A percentile compares a stretch with the other conserved stretches of the same genome.
Evolutionary conservation across 1,284 basidiomycete species (phyloP).

Genomic region (Rhodotorula sp.): DNA sequence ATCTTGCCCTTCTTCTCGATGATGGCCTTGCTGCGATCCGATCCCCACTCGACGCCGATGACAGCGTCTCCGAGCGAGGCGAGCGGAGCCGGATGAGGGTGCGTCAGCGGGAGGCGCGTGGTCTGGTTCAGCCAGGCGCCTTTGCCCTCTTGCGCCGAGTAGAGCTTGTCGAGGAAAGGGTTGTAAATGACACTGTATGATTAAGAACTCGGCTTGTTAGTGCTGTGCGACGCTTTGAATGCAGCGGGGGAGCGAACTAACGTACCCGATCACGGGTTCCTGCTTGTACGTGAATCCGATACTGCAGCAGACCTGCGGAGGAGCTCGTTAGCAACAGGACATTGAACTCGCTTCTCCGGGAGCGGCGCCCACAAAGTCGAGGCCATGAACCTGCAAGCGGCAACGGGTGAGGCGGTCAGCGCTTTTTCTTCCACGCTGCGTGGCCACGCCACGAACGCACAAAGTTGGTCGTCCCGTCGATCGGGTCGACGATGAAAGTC

Average conservation of each 20-base stretch:
- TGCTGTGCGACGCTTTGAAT: too few species aligned
- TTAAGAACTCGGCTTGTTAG: too few species aligned
- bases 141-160: constrained; percentile 72
- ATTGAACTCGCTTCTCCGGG: too few species aligned
- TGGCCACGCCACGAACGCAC: constrained; percentile 53
- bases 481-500: constrained; percentile 88
- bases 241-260: background rate
- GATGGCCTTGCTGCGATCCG: constrained; percentile 62
- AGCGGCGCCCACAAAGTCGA: constrained; percentile 45
- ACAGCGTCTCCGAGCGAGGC: constrained; percentile 75
- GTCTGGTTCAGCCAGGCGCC: constrained; percentile 72
- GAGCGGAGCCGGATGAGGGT: constrained; percentile 68
- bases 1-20: constrained; percentile 67
- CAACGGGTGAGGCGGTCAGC: background rate
- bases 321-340: background rate
- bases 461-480: constrained; percentile 93
- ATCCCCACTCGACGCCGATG: constrained; percentile 89
- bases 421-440: too few species aligned
- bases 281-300: constrained; percentile 83
- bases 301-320: constrained; percentile 68
- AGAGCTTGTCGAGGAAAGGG: constrained; percentile 81
- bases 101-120: constrained; percentile 60
- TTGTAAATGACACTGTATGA: constrained; percentile 74
- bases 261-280: constrained; percentile 67
- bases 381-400: constrained; percentile 56